Evolutionary conservation across 805 yeast species (phyloP), one percentile per base, ranked within the genome.

Genomic region (Teunomyces pallodes): DNA sequence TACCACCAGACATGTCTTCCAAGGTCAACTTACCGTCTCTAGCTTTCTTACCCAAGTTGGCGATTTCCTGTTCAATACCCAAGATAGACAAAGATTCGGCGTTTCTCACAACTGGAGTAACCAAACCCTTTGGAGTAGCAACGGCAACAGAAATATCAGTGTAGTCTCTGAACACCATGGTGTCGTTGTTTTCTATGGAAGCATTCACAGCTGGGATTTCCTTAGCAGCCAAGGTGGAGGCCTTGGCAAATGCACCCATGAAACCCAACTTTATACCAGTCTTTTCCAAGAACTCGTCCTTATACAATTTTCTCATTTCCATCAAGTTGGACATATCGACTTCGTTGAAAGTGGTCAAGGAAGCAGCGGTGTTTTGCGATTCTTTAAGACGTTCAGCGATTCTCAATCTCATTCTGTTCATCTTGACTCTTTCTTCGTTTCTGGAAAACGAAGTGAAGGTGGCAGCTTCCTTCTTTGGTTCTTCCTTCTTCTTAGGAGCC

Each of bases 1-100:
- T 91, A 72, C 99, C 99, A 70, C 99, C 99, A 52, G 97, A 82
- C 98, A 94, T 92, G 72, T 94, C 99, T 79, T 94, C 99, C 56
- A 94, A 75, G 47, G 97, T 89, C 66, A 94, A 81, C 76, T 94
- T 91, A 65, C 94, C 94, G 68, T 92, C 98, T 73, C 98, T 88
- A 54, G 99, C 99, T 77, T 90, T 92, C 66, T 76, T 77, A 73
- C 97, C 94, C 62, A 94, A 79, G 59, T 75, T 72, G 48, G 82
- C 67, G 57, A 94, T 92, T 72, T 89, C 97, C 61, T 84, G 72
- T 76, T 94, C 99, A 56, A 94, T 85, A 55, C 87, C 97, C 61
- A 94, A 75, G 42, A 94, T 87, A 42, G 90, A 81, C 58, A 87
- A 75, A 27, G 96, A 85, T 77, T 94, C 99, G 46, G 95, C 96